Percentiles rank a stretch among this genome's conserved stretches.
Evolutionary conservation across 345 rosid species (phyloP).

Genomic region (Clarkia xantiana): DNA sequence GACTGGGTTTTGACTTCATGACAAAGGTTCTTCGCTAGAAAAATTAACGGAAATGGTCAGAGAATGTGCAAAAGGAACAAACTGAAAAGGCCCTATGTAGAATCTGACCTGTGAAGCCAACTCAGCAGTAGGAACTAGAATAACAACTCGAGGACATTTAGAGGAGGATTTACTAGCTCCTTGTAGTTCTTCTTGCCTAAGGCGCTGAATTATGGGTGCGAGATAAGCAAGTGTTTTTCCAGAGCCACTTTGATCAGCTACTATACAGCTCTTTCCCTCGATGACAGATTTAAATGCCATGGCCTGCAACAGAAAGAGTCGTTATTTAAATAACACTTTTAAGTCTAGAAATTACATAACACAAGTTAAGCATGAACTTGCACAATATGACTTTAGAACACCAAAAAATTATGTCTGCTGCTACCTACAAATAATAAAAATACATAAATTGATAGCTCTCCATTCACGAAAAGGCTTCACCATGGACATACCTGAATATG

Average conservation of each 20-base stretch:
- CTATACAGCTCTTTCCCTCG: constrained; percentile 66
- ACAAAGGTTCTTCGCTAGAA: too few species aligned
- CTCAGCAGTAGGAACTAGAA: constrained; percentile 89
- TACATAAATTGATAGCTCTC: too few species aligned
- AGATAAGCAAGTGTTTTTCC: constrained; percentile 95
- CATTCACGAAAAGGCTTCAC: not conserved
- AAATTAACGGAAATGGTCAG: too few species aligned
- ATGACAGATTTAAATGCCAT: constrained; percentile 62
- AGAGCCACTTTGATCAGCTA: constrained; percentile 99
- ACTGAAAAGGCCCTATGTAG: not conserved
- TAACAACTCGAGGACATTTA: constrained; percentile 56
- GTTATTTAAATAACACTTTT: too few species aligned
- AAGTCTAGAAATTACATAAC: too few species aligned
- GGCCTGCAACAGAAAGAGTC: constrained; percentile 36
- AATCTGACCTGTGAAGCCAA: constrained; percentile 76
- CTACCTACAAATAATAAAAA: too few species aligned
- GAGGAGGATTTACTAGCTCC: constrained; percentile 44
- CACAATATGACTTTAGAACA: too few species aligned
- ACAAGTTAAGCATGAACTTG: too few species aligned
- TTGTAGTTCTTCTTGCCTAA: constrained; percentile 75
- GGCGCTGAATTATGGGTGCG: constrained; percentile 62
- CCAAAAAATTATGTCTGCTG: too few species aligned
- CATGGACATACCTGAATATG: constrained; percentile 53
- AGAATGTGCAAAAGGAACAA: too few species aligned
- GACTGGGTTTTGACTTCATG: too few species aligned